Conservation (phyloP, 441 rosid species). For the Metrosideros polymorpha region DNA sequence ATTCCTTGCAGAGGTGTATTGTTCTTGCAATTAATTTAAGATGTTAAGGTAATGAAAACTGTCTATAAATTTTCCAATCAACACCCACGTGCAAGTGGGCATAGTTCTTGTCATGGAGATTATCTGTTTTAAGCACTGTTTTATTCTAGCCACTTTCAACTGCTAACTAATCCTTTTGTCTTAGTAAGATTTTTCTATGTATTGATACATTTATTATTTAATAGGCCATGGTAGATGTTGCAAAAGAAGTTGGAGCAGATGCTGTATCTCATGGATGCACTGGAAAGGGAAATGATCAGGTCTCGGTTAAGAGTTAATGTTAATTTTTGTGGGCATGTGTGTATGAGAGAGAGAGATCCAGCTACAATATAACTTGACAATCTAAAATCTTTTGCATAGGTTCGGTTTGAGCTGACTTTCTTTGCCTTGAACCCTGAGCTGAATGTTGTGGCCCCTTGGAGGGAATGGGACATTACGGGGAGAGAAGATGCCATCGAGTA, state of each 20-base stretch:
- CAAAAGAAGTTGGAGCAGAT: constrained; percentile 94
- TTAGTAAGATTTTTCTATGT: neutral
- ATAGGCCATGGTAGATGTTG: constrained; percentile 98
- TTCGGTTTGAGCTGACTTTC: constrained; percentile 94
- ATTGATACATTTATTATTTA: neutral
- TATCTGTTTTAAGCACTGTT: neutral
- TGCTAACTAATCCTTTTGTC: neutral
- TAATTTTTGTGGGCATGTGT: neutral
- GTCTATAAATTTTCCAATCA: neutral
- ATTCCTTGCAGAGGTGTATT: neutral
- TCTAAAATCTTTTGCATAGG: constrained; percentile 27
- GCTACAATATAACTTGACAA: neutral
- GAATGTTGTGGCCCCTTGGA: constrained; percentile 93
- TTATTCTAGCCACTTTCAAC: neutral
- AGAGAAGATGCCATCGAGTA: constrained; percentile 96
- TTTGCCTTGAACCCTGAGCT: constrained; percentile 88
- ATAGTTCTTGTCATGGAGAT: neutral
- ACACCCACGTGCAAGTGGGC: neutral
- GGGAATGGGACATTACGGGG: constrained; percentile 94
- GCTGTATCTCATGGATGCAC: constrained; percentile 97
- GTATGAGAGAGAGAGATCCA: neutral
- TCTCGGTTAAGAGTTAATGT: neutral
- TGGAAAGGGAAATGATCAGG: constrained; percentile 99
- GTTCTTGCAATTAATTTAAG: neutral
- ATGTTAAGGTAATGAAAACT: neutral